These are phyloP conservation scores for Camellia oleifera DNA, from an alignment of 179 eudicot species.

Conservation along the genomic window DNA sequence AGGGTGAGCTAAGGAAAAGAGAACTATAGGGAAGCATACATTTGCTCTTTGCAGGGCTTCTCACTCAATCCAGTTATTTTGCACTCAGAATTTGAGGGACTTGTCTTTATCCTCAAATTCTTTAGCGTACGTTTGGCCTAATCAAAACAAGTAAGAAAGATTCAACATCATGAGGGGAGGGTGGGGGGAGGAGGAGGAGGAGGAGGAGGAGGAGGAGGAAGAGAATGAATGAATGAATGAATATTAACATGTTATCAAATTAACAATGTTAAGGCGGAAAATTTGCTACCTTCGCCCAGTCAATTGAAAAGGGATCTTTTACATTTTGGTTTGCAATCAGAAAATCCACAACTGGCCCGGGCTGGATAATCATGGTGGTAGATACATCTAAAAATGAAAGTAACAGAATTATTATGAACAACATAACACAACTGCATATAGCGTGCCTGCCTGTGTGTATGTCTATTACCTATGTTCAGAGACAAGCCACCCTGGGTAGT, in stretches of 20 bases:
- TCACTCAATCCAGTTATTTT: conserved; percentile 76
- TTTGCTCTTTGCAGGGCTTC: conserved; percentile 59
- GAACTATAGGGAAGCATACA: conserved; percentile 30
- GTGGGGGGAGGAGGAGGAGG: background rate
- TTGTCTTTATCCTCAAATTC: conserved; percentile 64
- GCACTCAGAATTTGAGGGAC: conserved; percentile 55
- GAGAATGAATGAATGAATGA: too few species aligned
- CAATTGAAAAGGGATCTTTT: conserved; percentile 72
- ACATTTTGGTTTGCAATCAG: conserved; percentile 85
- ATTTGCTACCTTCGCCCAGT: conserved; percentile 79
- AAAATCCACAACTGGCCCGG: conserved; percentile 92
- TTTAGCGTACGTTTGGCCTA: conserved; percentile 71
- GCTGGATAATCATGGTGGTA: conserved; percentile 95
- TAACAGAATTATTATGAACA: background rate
- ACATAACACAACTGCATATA: background rate
- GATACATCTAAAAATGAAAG: conserved; percentile 64
- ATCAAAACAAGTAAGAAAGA: background rate
- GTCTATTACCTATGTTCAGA: conserved; percentile 62
- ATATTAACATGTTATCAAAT: background rate
- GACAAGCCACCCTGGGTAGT: conserved; percentile 89
- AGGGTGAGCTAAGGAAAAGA: background rate
- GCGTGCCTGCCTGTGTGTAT: background rate
- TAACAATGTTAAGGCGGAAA: background rate
- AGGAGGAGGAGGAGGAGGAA: background rate
- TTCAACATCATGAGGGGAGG: background rate